A percentile compares a stretch with the other conserved stretches of the same genome.
Conservation (phyloP, 1,139 yeast genomes). For the Hemisphaericaspora lyxosophila region DNA sequence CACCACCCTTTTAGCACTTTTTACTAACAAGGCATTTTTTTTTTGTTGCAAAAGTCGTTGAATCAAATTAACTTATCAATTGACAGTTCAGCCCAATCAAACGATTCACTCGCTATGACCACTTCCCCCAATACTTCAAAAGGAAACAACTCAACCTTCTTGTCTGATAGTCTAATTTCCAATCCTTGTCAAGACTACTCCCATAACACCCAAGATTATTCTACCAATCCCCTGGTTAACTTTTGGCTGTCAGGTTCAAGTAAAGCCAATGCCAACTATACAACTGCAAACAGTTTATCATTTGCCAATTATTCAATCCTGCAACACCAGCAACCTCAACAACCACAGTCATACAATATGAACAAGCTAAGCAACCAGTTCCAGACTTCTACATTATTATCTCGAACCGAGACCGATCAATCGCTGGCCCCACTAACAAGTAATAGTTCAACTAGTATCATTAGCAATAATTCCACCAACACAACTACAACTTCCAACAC, state of each 20-base stretch:
- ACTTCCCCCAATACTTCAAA: neutral
- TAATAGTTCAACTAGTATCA: slow-evolving; percentile 1
- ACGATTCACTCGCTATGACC: neutral
- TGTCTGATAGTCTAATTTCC: slow-evolving; percentile 1
- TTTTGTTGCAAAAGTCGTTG: slow-evolving; percentile 4
- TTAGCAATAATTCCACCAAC: slow-evolving; percentile 1
- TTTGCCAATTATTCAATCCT: slow-evolving; percentile 1
- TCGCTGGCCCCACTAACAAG: neutral
- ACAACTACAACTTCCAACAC: neutral
- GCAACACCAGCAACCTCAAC: slow-evolving; percentile 5
- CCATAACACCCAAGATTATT: slow-evolving; percentile 1
- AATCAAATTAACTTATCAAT: slow-evolving; percentile 13
- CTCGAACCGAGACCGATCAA: slow-evolving; percentile 1
- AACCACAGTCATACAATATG: neutral
- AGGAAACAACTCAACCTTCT: neutral
- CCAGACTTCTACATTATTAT: neutral
- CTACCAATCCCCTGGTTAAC: slow-evolving; percentile 10
- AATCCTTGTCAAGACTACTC: neutral
- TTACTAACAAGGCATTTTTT: slow-evolving; percentile 7
- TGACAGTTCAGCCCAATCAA: slow-evolving; percentile 7
- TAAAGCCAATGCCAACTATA: slow-evolving; percentile 6
- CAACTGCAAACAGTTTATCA: slow-evolving; percentile 4
- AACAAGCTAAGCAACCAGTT: slow-evolving; percentile 1
- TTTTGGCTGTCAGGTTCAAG: slow-evolving; percentile 15
- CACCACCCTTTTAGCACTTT: no score